Evolutionary conservation across 768 basidiomycete genomes (phyloP).

Genomic region (Lyophyllum atratum): DNA sequence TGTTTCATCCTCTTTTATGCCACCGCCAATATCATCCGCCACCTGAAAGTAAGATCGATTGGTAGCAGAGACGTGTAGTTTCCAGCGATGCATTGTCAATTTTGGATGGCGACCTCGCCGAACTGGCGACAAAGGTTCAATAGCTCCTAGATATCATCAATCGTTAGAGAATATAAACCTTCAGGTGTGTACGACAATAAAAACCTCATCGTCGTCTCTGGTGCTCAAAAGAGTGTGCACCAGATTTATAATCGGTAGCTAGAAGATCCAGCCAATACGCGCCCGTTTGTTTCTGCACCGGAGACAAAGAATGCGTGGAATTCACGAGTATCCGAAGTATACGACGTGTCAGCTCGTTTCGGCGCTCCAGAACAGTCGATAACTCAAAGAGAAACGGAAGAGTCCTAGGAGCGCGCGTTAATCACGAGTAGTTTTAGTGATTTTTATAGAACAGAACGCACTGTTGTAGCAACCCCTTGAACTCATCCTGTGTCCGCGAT

Average conservation of each 20-base stretch:
- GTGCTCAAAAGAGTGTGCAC: background rate
- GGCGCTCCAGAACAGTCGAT: slow-evolving; percentile 4
- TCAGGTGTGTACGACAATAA: background rate
- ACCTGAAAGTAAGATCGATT: too few species aligned
- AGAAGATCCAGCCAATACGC: slow-evolving; percentile 16
- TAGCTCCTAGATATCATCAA: slow-evolving; percentile 10
- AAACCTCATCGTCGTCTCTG: slow-evolving; percentile 14
- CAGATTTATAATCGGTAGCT: slow-evolving; percentile 2
- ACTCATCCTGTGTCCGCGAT: slow-evolving; percentile 3
- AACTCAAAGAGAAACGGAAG: slow-evolving; percentile 11
- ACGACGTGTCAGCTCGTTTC: slow-evolving; percentile 18
- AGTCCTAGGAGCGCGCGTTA: slow-evolving; percentile 3
- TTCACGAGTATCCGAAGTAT: slow-evolving; percentile 18
- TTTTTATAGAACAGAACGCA: background rate
- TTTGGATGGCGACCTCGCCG: slow-evolving; percentile 9
- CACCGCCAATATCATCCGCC: too few species aligned
- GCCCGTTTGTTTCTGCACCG: slow-evolving; percentile 1
- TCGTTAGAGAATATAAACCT: background rate
- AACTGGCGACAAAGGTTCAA: slow-evolving; percentile 17
- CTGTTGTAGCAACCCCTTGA: slow-evolving; percentile 2
- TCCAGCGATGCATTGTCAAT: background rate
- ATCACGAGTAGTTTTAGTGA: background rate
- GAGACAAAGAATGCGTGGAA: slow-evolving; percentile 3
- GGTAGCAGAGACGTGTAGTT: background rate
- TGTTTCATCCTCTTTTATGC: too few species aligned